A percentile compares a stretch with the other conserved stretches of the same genome.
Conservation (phyloP, 495 filamentous ascomycete genomes). For the Parachaetomium inaequale region DNA sequence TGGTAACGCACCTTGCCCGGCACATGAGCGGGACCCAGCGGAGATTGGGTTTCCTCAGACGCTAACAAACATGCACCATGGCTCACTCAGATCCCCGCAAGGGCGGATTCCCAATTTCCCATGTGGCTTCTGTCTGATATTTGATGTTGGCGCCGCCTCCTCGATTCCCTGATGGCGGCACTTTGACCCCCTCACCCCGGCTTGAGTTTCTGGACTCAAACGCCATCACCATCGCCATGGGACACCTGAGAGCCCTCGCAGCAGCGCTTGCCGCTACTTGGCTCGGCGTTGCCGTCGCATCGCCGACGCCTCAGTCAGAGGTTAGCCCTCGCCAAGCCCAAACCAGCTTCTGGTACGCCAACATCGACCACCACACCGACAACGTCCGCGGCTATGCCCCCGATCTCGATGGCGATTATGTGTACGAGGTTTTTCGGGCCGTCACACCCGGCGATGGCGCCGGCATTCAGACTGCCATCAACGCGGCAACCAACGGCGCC, state of each 20-base stretch:
- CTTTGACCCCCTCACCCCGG: neutral
- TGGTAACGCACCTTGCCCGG: neutral
- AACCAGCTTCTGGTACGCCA: constrained; percentile 36
- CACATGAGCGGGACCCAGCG: neutral
- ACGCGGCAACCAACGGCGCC: constrained; percentile 32
- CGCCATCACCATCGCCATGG: neutral
- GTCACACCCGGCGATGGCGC: constrained; percentile 34
- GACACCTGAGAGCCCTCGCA: neutral
- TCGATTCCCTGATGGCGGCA: neutral
- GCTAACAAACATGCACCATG: neutral
- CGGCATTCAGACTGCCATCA: constrained; percentile 34
- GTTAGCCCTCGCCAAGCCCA: neutral
- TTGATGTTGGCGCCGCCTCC: neutral
- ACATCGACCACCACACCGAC: constrained; percentile 35
- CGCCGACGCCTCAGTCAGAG: neutral
- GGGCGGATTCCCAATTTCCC: too few relatives aligned
- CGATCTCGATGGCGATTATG: constrained; percentile 34
- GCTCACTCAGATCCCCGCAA: too few relatives aligned
- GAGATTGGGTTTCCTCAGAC: neutral
- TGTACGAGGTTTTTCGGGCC: constrained; percentile 35
- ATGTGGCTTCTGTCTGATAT: too few relatives aligned
- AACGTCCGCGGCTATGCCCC: constrained; percentile 36
- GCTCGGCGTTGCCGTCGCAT: neutral
- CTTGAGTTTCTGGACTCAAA: neutral
- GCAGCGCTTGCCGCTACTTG: neutral